Percentiles rank a stretch among this genome's conserved stretches.
Evolutionary conservation across 192 early-diverging fungal species (phyloP).

Genomic region (Ambispora gerdemannii): DNA sequence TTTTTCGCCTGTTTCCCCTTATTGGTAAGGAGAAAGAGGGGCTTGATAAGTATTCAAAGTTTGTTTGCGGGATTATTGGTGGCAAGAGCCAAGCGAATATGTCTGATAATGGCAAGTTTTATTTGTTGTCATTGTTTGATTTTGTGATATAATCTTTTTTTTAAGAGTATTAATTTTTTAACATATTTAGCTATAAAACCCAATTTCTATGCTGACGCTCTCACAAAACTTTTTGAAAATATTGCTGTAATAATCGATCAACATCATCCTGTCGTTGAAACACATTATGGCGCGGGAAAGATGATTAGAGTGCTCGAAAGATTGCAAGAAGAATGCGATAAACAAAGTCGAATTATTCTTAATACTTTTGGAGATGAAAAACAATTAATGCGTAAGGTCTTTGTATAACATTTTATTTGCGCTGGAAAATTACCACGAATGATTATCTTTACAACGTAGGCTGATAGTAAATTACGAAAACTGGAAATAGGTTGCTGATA

Average conservation of each 20-base stretch:
- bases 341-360: slow-evolving; percentile 70
- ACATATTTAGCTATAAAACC: slow-evolving; percentile 40
- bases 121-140: not conserved
- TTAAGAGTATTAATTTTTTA: not conserved
- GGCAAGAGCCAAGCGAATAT: slow-evolving; percentile 72
- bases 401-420: slow-evolving; percentile 12
- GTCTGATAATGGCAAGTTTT: slow-evolving; percentile 40
- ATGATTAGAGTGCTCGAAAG: slow-evolving; percentile 85
- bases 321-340: slow-evolving; percentile 85
- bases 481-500: slow-evolving; percentile 58
- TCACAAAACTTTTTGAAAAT: slow-evolving; percentile 88
- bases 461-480: slow-evolving; percentile 1
- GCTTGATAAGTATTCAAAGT: slow-evolving; percentile 81
- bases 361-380: slow-evolving; percentile 78
- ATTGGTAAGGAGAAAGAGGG: slow-evolving; percentile 82
- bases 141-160: slow-evolving; percentile 20
- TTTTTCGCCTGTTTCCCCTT: slow-evolving; percentile 87
- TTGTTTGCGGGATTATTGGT: slow-evolving; percentile 76
- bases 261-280: slow-evolving; percentile 80
- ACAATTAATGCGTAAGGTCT: slow-evolving; percentile 47
- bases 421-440: slow-evolving; percentile 11
- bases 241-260: slow-evolving; percentile 85
- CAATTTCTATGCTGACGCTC: slow-evolving; percentile 69
- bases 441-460: not conserved
- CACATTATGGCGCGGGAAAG: slow-evolving; percentile 81